A percentile compares a stretch with the other conserved stretches of the same genome.
Conservation (phyloP, 2,329 filamentous ascomycete species). For the Diatrype stigma region DNA sequence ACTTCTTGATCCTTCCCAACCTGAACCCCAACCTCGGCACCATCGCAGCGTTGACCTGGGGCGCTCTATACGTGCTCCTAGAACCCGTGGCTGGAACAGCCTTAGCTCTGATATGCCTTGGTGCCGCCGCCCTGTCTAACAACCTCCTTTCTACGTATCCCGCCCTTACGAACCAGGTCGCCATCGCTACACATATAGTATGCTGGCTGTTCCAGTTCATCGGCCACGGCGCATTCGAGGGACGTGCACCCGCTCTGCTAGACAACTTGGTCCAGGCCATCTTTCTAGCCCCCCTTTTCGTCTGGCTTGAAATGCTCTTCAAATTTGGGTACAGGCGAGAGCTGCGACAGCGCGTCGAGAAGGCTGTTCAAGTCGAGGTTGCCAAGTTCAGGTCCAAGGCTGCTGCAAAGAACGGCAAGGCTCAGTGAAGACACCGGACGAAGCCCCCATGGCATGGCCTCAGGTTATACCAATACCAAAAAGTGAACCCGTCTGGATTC, state of each 20-base stretch:
- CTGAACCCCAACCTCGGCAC: constrained; percentile 64
- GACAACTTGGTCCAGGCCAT: constrained; percentile 91
- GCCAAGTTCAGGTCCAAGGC: constrained; percentile 60
- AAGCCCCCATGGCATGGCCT: no score
- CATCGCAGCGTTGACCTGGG: constrained; percentile 63
- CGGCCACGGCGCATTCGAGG: constrained; percentile 85
- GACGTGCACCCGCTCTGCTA: constrained; percentile 79
- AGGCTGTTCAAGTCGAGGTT: constrained; percentile 71
- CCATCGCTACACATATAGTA: constrained; percentile 64
- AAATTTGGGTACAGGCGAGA: constrained; percentile 84
- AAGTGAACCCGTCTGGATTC: no score
- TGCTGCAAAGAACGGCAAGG: constrained; percentile 44
- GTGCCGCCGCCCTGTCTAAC: constrained; percentile 70
- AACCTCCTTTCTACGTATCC: constrained; percentile 60
- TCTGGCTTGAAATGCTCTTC: constrained; percentile 94
- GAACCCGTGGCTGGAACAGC: constrained; percentile 87
- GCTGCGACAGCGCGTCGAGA: constrained; percentile 75
- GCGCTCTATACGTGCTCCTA: constrained; percentile 80
- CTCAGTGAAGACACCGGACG: constrained; percentile 33
- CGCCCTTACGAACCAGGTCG: constrained; percentile 47
- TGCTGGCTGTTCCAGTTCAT: constrained; percentile 89
- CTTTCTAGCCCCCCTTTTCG: constrained; percentile 91
- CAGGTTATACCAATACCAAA: no score
- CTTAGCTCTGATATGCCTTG: constrained; percentile 72
- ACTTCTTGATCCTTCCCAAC: constrained; percentile 64